Evolutionary conservation across 1,284 basidiomycete genomes (phyloP).

Genomic region (Polyporus tsugae): DNA sequence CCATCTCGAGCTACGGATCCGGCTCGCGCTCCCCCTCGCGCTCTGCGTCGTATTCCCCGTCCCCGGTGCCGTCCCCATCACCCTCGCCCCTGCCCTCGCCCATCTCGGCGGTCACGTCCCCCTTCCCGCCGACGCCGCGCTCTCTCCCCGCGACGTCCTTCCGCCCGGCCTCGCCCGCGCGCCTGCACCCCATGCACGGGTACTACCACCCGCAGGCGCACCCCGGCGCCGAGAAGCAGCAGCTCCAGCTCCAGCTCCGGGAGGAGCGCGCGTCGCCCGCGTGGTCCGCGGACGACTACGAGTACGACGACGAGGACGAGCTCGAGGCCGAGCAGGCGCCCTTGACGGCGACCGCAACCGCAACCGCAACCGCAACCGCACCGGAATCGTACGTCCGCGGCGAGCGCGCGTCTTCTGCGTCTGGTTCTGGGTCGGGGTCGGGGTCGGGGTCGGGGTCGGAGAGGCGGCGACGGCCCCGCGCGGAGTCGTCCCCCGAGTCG

Average conservation of each 20-base stretch:
- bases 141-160: slow-evolving; percentile 27
- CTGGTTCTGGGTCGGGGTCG: slow-evolving; percentile 2
- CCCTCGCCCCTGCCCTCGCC: slow-evolving; percentile 30
- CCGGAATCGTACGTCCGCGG: slow-evolving; percentile 30
- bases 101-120: slow-evolving; percentile 29
- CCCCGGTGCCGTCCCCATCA: slow-evolving; percentile 21
- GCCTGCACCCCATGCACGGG: slow-evolving; percentile 16
- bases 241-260: neutral
- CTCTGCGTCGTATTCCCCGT: slow-evolving; percentile 22
- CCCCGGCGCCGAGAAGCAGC: neutral
- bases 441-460: slow-evolving; percentile 4
- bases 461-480: slow-evolving; percentile 9
- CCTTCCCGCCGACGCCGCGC: slow-evolving; percentile 32
- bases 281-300: slow-evolving; percentile 13
- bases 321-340: slow-evolving; percentile 11
- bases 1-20: slow-evolving; percentile 18
- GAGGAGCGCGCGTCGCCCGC: slow-evolving; percentile 5
- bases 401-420: slow-evolving; percentile 14
- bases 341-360: neutral
- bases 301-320: neutral
- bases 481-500: slow-evolving; percentile 24
- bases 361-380: slow-evolving; percentile 4
- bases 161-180: slow-evolving; percentile 22
- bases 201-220: slow-evolving; percentile 21
- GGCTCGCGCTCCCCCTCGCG: slow-evolving; percentile 16